These are phyloP conservation scores for Cutaneotrichosporon sp. DNA, from an alignment of 1,284 basidiomycete species.

Conservation along the genomic window DNA sequence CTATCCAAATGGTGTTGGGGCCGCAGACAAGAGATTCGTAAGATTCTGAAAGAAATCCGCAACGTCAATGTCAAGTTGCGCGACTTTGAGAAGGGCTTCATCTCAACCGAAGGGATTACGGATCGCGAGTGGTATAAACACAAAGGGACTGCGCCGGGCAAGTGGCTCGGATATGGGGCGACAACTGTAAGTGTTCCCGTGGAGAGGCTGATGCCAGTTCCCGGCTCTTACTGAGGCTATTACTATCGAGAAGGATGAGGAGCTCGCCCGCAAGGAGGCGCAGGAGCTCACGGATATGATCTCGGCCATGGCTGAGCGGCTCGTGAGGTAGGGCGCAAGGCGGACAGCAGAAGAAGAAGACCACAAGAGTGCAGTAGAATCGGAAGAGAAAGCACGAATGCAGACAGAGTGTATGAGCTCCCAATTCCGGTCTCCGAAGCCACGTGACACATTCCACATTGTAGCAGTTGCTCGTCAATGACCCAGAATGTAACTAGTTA, in stretches of 20 bases:
- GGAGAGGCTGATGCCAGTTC: conserved; percentile 49
- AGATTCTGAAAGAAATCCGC: conserved; percentile 60
- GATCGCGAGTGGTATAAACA: conserved; percentile 83
- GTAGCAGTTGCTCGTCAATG: no score
- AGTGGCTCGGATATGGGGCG: conserved; percentile 82
- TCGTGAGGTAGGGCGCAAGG: conserved; percentile 27
- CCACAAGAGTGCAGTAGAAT: no score
- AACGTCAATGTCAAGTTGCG: conserved; percentile 69
- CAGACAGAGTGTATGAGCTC: no score
- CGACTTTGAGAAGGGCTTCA: conserved; percentile 79
- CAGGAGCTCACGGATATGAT: conserved; percentile 63
- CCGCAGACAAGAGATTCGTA: conserved; percentile 52
- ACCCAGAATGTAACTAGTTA: no score
- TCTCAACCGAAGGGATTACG: conserved; percentile 71
- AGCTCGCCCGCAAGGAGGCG: conserved; percentile 66
- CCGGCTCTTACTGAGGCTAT: conserved; percentile 80
- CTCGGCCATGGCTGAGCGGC: conserved; percentile 57
- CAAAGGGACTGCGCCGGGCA: conserved; percentile 83
- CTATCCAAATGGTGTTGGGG: neutral
- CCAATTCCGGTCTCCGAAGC: no score
- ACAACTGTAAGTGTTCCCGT: conserved; percentile 40
- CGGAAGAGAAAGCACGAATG: no score
- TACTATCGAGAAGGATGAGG: conserved; percentile 64
- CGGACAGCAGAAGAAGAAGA: neutral
- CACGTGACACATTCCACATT: no score